These are phyloP conservation scores for Lichtheimia ramosa DNA, from an alignment of 371 early-diverging fungal species.

Conservation along the genomic window DNA sequence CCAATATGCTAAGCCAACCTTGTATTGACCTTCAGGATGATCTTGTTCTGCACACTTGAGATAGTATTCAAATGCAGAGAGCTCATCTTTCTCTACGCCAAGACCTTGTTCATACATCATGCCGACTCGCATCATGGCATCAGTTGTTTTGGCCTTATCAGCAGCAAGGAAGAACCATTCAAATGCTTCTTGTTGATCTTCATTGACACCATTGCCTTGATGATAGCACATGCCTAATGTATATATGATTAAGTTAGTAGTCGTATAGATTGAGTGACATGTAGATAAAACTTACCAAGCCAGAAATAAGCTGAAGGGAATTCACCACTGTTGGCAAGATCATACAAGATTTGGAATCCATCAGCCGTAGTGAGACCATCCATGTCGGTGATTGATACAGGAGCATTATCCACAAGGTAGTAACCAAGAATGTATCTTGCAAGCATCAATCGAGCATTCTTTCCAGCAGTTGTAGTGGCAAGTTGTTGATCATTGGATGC, in stretches of 20 bases:
- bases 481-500: constrained; percentile 16
- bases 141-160: constrained; percentile 39
- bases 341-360: constrained; percentile 15
- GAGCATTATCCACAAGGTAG: constrained; percentile 1
- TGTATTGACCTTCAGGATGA: constrained; percentile 34
- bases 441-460: constrained; percentile 19
- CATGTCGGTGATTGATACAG: background rate
- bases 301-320: constrained; percentile 19
- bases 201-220: constrained; percentile 11
- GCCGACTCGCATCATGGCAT: constrained; percentile 40
- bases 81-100: background rate
- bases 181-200: constrained; percentile 34
- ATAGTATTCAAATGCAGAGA: constrained; percentile 45
- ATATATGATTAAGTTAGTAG: background rate
- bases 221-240: constrained; percentile 18
- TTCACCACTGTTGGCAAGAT: constrained; percentile 13
- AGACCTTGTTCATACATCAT: constrained; percentile 26
- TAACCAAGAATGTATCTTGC: constrained; percentile 22
- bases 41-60: constrained; percentile 35
- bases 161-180: constrained; percentile 36
- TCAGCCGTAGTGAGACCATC: constrained; percentile 11
- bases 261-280: background rate
- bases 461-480: constrained; percentile 11
- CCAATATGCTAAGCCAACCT: constrained; percentile 30
- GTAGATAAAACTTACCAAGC: constrained; percentile 32